These are phyloP conservation scores for Aspergillus ustus DNA, from an alignment of 2,329 filamentous ascomycete species.

Conservation along the genomic window DNA sequence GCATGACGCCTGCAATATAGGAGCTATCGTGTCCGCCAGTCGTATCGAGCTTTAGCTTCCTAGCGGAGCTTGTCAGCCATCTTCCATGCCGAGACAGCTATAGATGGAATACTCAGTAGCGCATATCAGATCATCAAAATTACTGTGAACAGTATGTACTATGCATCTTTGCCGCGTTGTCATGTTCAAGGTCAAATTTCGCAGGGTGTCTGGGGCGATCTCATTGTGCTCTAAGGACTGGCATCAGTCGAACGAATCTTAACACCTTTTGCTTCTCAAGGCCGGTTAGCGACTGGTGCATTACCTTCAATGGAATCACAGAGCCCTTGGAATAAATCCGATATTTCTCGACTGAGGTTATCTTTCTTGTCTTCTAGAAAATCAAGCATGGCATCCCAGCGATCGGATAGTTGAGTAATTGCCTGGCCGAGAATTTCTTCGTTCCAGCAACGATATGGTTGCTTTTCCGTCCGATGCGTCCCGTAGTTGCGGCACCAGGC, in stretches of 20 bases:
- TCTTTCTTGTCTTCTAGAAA: background rate
- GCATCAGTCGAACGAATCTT: background rate
- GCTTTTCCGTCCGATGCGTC: conserved; percentile 1
- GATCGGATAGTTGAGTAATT: background rate
- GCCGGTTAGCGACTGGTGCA: too few relatives aligned
- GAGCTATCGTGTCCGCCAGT: conserved; percentile 7
- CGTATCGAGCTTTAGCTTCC: background rate
- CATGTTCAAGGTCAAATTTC: conserved; percentile 4
- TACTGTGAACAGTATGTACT: background rate
- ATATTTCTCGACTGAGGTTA: background rate
- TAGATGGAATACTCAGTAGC: background rate
- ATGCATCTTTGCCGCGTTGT: background rate
- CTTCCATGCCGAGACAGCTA: background rate
- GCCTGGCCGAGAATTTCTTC: conserved; percentile 16
- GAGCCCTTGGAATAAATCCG: too few relatives aligned
- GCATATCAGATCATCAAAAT: background rate
- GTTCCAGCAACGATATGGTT: conserved; percentile 22
- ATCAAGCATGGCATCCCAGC: conserved; percentile 6
- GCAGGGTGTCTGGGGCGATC: conserved; percentile 1
- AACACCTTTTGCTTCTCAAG: too few relatives aligned
- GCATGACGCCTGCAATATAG: conserved; percentile 14
- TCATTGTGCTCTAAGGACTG: background rate
- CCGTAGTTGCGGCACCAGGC: conserved; percentile 24
- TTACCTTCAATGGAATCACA: conserved; percentile 5
- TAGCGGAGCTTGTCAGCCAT: background rate